These are phyloP conservation scores for Aureobasidium sp. DNA, from an alignment of 2,329 filamentous ascomycete species.

Conservation along the genomic window DNA sequence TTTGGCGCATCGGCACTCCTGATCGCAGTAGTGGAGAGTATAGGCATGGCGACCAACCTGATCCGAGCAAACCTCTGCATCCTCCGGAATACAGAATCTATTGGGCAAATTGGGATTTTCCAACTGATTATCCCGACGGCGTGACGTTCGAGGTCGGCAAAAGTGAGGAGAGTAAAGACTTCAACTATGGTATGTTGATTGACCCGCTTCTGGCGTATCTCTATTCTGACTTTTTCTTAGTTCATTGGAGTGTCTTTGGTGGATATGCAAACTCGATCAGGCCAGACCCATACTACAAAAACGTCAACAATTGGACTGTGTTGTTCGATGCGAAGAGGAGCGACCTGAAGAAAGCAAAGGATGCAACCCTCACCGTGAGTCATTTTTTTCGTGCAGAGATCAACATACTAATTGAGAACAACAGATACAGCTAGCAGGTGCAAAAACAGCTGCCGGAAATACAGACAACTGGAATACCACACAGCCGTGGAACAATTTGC, in stretches of 20 bases:
- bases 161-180: slow-evolving; percentile 42
- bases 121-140: slow-evolving; percentile 52
- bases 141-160: slow-evolving; percentile 52
- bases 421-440: slow-evolving; percentile 53
- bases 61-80: slow-evolving; percentile 43
- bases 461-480: slow-evolving; percentile 52
- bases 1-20: slow-evolving; percentile 57
- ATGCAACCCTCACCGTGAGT: slow-evolving; percentile 48
- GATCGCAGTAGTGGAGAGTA: slow-evolving; percentile 57
- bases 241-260: slow-evolving; percentile 60
- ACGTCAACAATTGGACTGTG: slow-evolving; percentile 56
- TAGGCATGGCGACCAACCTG: slow-evolving; percentile 48
- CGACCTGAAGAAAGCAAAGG: slow-evolving; percentile 34
- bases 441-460: slow-evolving; percentile 56
- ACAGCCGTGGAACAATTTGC: slow-evolving; percentile 48
- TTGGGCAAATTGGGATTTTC: slow-evolving; percentile 55
- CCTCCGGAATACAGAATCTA: slow-evolving; percentile 56
- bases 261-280: slow-evolving; percentile 46
- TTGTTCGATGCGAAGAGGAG: slow-evolving; percentile 42
- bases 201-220: background rate
- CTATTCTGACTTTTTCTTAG: background rate
- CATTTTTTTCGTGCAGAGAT: background rate
- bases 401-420: background rate
- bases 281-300: slow-evolving; percentile 37
- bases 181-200: slow-evolving; percentile 46